phyloP scores from a whole-genome alignment of 768 basidiomycete species.

The Hypholoma sublateritium region DNA sequence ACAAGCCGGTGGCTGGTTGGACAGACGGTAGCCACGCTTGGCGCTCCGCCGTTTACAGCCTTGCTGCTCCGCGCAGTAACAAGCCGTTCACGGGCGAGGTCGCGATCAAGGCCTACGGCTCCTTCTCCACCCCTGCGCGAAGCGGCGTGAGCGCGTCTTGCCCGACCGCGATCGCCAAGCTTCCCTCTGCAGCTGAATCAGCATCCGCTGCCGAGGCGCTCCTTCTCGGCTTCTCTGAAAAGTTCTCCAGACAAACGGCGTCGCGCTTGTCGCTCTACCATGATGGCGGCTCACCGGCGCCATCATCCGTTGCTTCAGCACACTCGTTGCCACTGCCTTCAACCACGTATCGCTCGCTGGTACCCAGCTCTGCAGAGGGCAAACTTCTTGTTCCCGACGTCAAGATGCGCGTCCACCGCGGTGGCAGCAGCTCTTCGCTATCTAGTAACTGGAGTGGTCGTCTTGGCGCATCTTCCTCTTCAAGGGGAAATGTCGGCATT shows the following conservation, averaged over 20 bases:
- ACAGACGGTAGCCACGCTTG: slow-evolving; percentile 65
- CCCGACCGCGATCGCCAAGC: slow-evolving; percentile 7
- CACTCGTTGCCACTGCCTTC: slow-evolving; percentile 35
- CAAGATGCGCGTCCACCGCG: slow-evolving; percentile 35
- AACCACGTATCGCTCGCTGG: slow-evolving; percentile 46
- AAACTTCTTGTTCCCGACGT: slow-evolving; percentile 55
- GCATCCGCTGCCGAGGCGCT: slow-evolving; percentile 42
- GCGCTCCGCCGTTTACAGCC: slow-evolving; percentile 63
- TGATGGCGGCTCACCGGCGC: slow-evolving; percentile 26
- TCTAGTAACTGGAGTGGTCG: slow-evolving; percentile 30
- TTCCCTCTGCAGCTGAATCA: slow-evolving; percentile 14
- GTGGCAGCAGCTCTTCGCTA: slow-evolving; percentile 29
- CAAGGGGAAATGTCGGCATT: slow-evolving; percentile 22
- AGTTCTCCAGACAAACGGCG: slow-evolving; percentile 55
- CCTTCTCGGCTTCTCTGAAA: slow-evolving; percentile 53
- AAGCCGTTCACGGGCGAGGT: slow-evolving; percentile 30
- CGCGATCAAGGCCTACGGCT: slow-evolving; percentile 36
- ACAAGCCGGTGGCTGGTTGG: slow-evolving; percentile 62
- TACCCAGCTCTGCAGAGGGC: slow-evolving; percentile 63
- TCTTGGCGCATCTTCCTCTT: slow-evolving; percentile 18
- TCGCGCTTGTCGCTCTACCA: slow-evolving; percentile 40
- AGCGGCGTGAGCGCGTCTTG: slow-evolving; percentile 20
- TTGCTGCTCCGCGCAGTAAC: slow-evolving; percentile 36
- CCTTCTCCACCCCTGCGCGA: slow-evolving; percentile 53
- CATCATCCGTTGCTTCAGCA: slow-evolving; percentile 28